Base-by-base conservation (phyloP, 2,329 filamentous ascomycete species). In the Hypoxylon sp. region DNA sequence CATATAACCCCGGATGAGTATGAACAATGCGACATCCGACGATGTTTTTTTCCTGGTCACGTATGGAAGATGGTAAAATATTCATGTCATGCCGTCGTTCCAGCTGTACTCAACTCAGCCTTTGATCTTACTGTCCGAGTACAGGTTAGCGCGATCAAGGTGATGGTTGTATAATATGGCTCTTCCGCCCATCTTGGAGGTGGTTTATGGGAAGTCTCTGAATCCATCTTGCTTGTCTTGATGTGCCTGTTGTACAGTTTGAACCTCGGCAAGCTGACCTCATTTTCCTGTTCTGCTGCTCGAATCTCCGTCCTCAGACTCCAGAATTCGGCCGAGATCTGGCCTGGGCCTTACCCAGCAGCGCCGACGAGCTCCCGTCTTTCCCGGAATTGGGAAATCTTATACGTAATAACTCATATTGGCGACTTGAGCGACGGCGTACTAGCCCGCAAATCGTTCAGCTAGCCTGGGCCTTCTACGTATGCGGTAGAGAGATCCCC, bases 241-340 rank as follows among this genome's bases (percentile, higher is more conserved):
- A 59, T 56, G 59, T 62, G 60, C 57, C 51, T 13, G 24, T 13
- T 23, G 29, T 47, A 29, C 45, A 54, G 56, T 59, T 54, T 62
- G 29, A 48, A 53, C 43, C 49, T 26, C 45, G 53, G 49, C 43
- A 52, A 58, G 51, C 47, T 55, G 31, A 6, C 57, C 29, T 46
- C 17, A 38, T 37, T 45, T 35, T 41, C 38, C 56, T 43, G 54
- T 57, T 55, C 53, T 60, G 58, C 54, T 56, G 50, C 60, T 43
- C 46, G 54, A 56, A 38, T 54, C 51, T 54, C 47, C 26, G 37
- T 49, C 50, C 54, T 46, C 42, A 58, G 35, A 55, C 49, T 57
- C 51, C 42, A 56, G 49, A 64, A 59, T 62, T 62, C 55, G 58
- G 52, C 61, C 61, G 58, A 64, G 52, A 56, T 59, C 61, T 47